Base-by-base conservation (phyloP, 2,329 filamentous ascomycete species). In the Dothistroma septosporum region DNA sequence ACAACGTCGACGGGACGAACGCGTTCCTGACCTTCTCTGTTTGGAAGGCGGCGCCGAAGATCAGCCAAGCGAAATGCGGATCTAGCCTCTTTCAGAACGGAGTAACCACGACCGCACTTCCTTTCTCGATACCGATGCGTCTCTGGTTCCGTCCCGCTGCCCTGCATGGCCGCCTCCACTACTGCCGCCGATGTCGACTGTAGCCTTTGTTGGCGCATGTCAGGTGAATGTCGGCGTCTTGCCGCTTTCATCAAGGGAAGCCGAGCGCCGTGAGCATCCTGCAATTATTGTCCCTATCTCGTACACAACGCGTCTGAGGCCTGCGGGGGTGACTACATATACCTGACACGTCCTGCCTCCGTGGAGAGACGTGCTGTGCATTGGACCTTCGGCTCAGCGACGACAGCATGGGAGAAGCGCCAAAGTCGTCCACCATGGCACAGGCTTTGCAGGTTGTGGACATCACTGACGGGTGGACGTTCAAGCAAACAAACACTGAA, bases 401-500 rank as follows among this genome's bases (percentile, higher is more conserved):
- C 53, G 35, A 33, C 32, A 10, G n/a, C 19, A 48, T 48, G 47
- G 35, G 54, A 14, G 53, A 55, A n/a, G 46, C 53, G 35, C 52
- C 41, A 47, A 52, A 28, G 31, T 55, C 41, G 35, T 12, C 48
- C 22, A 60, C n/a, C 44, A 66, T 66, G 64, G 53, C 59, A 37
- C 47, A 47, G 28, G 52, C 65, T 22, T 48, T 64, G 55, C 48
- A 65, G 52, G 49, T 56, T 35, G 70, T 75, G 47, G 68, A 72
- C 58, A 68, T 80, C 57, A 70, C 68, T 6, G 64, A 73, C 8
- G 77, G 77, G 50, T 80, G 79, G 79, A 63, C 69, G 11, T 79
- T 81, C 73, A 80, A 77, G 69, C 76, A 80, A 64, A 73, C 75
- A 16, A 73, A 78, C 60, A 63, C 67, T 3, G 68, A 72, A 21